Evolutionary conservation across 169 alveolate genomes (phyloP), one percentile per base, ranked within the genome.

Genomic region (Plasmodium cynomolgi): DNA sequence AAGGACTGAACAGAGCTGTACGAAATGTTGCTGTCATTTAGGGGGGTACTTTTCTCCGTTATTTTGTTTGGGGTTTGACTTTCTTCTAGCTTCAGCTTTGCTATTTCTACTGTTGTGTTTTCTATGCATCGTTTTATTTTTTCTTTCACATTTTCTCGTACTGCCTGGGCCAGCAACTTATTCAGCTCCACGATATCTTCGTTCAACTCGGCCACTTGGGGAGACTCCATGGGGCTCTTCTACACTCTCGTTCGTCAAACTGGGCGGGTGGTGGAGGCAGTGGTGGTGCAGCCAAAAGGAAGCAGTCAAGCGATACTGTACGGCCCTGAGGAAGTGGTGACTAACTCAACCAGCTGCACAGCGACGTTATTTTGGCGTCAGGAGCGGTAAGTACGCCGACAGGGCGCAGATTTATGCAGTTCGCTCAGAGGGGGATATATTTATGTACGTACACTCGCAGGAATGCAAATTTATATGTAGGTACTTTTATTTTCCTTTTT

Each of bases 1-100:
- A 81, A 91, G 8, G 95, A 91, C 56, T 62, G 95, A 81, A 91
- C 90, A 34, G 95, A 91, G 33, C 56, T 80, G 73, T 81, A 91
- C 1, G 92, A 91, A 41, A 81, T 47, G 41, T 37, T 91, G 26
- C 47, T 81, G 5, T 81, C 88, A 39, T 68, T 72, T 80, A 68
- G 50, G 34, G 37, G 84, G 26, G 75, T 23, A 23, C 29, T 80
- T 68, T 29, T 72, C 3, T 80, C 91, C 47, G 37, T 91, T 62
- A 91, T 81, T 91, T 91, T 91, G 39, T 29, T 91, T 81, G 95
- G 95, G 11, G 73, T 71, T 75, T 80, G 84, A 81, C 58, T 71
- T 91, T 29, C 84, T 41, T 81, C 74, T n/a, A 81, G 20, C 34
- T 91, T 81, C 74, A 91, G 73, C 73, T 81, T 80, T 3, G 80